Evolutionary conservation across 2,329 filamentous ascomycete genomes (phyloP).

Genomic region (Epichloe brachyelytri): DNA sequence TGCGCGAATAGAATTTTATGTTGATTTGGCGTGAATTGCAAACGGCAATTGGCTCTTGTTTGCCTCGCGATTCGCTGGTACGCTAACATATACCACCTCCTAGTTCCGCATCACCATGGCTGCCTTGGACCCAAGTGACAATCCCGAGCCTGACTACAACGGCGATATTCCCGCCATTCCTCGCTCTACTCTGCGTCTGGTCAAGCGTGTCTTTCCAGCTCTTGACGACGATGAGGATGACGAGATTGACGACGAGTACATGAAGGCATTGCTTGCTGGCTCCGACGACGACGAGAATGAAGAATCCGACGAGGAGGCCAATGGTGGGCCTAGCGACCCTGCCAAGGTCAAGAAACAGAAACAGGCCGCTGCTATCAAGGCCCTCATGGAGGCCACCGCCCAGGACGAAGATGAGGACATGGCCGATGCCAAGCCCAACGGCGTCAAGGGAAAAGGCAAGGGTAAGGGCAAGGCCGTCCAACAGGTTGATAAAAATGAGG

Average conservation of each 20-base stretch:
- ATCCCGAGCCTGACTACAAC: constrained; percentile 51
- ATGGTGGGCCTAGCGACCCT: constrained; percentile 85
- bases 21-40: background rate
- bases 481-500: constrained; percentile 38
- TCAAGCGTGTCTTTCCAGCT: constrained; percentile 55
- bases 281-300: constrained; percentile 40
- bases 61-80: background rate
- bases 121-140: constrained; percentile 80
- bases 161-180: constrained; percentile 48
- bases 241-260: constrained; percentile 54
- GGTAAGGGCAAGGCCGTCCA: constrained; percentile 55
- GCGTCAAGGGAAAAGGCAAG: constrained; percentile 46
- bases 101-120: constrained; percentile 99
- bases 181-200: constrained; percentile 80
- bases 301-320: constrained; percentile 53
- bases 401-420: constrained; percentile 57
- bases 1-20: too few relatives aligned
- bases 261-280: constrained; percentile 39
- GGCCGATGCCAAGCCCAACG: constrained; percentile 53
- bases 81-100: constrained; percentile 15
- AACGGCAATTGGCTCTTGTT: background rate
- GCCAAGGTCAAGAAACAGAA: constrained; percentile 79
- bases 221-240: constrained; percentile 44
- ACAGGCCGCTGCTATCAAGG: constrained; percentile 62
- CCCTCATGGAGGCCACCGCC: constrained; percentile 59